Base-by-base conservation (phyloP, 2,329 filamentous ascomycete genomes). In the Aspergillus fijiensis region DNA sequence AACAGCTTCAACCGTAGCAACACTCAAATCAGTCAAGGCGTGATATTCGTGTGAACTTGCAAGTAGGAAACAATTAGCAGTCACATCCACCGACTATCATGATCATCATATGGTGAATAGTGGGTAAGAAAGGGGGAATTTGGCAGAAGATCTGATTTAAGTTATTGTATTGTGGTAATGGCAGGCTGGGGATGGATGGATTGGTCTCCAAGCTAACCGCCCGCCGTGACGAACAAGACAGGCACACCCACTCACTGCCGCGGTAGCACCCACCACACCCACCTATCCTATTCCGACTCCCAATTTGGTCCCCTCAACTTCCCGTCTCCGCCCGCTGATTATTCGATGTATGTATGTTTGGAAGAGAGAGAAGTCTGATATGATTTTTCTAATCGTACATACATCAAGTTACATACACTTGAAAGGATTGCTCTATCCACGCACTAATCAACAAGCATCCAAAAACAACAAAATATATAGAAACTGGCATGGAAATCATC, bases 341-440 rank as follows among this genome's bases (percentile, higher is more conserved):
- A 29, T 39, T 45, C 39, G 6, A 45, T 45, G 27, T 29, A 10
- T 29, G 27, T 29, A 29, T 29, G 27, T n/a, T 19, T 48, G 35
- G n/a, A 59, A 63, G 61, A 55, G 50, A 59, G 61, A 63, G 61
- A 63, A 53, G 55, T 59, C 35, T 52, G 55, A 33, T 49, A 55
- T 35, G 49, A 51, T 60, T 48, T 48, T 47, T 55, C 53, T 55
- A 55, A 49, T 55, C 53, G 59, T 63, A 64, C 39, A 61, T 50
- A 42, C 27, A 60, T 55, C 61, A 39, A 59, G 51, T 48, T 25
- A 61, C 52, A 58, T 57, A 57, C 47, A 49, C 23, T 48, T 21
- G 19, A 14, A 25, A 25, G 47, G 57, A 29, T 49, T 53, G 49
- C 49, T 54, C 49, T 48, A 56, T 35, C 33, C 33, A 35, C 33